These are phyloP conservation scores for Chaetomium tenue DNA, from an alignment of 495 filamentous ascomycete genomes.

Conservation along the genomic window DNA sequence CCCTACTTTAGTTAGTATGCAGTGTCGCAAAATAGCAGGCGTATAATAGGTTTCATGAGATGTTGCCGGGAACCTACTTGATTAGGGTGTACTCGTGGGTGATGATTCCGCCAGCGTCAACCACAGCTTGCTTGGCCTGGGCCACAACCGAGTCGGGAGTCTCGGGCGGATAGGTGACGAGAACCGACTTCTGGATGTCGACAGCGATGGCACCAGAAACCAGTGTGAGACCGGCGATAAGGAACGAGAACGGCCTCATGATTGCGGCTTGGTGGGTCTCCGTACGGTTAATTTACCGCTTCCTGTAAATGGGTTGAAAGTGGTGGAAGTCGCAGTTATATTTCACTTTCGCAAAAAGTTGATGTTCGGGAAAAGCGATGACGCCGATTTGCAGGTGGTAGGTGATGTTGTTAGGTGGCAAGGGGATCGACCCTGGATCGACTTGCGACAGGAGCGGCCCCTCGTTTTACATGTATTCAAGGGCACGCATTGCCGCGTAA, in stretches of 20 bases:
- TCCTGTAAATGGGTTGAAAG: neutral
- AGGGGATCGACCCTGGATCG: conserved; percentile 18
- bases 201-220: conserved; percentile 54
- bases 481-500: neutral
- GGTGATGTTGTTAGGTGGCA: conserved; percentile 13
- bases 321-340: neutral
- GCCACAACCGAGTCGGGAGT: conserved; percentile 68
- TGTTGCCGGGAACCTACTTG: conserved; percentile 45
- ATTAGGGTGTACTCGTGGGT: conserved; percentile 59
- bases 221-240: conserved; percentile 56
- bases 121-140: conserved; percentile 68
- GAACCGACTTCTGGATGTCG: conserved; percentile 64
- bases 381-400: neutral
- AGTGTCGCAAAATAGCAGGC: neutral
- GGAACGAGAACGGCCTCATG: conserved; percentile 60
- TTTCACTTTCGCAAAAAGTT: neutral
- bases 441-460: conserved; percentile 15
- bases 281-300: neutral
- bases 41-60: neutral
- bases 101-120: conserved; percentile 59
- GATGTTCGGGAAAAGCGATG: conserved; percentile 1
- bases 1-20: conserved; percentile 48
- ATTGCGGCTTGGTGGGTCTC: conserved; percentile 23
- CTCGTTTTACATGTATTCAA: conserved; percentile 14
- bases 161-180: conserved; percentile 71